phyloP scores from a whole-genome alignment of 2,329 filamentous ascomycete genomes.

The Pestalotiopsis sp. region DNA sequence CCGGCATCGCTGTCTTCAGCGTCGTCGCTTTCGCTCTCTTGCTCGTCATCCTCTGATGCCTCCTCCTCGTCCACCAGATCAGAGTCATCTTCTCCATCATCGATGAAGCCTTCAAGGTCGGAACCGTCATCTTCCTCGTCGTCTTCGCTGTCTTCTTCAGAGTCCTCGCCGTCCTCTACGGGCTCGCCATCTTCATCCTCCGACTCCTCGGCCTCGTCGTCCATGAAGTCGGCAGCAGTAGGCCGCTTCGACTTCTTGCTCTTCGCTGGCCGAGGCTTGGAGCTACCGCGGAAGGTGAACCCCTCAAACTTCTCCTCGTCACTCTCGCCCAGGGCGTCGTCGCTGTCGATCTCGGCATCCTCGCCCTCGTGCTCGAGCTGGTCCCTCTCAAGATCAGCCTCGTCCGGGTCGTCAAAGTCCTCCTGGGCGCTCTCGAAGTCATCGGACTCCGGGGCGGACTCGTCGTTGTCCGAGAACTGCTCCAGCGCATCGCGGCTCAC shows the following conservation, averaged over 20 bases:
- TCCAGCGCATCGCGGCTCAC: slow-evolving; percentile 67
- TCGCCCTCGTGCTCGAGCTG: slow-evolving; percentile 45
- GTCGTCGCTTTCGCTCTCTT: slow-evolving; percentile 24
- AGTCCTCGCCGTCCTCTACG: slow-evolving; percentile 38
- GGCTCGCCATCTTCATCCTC: slow-evolving; percentile 38
- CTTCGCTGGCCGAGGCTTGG: slow-evolving; percentile 45
- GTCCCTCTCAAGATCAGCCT: slow-evolving; percentile 56
- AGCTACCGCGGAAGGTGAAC: slow-evolving; percentile 67
- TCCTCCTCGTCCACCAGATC: slow-evolving; percentile 32
- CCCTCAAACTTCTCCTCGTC: slow-evolving; percentile 82
- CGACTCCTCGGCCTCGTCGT: slow-evolving; percentile 17
- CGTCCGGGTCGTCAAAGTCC: slow-evolving; percentile 59
- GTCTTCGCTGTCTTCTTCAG: slow-evolving; percentile 36
- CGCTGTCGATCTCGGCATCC: slow-evolving; percentile 64
- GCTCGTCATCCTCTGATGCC: slow-evolving; percentile 23
- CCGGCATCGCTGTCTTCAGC: slow-evolving; percentile 34
- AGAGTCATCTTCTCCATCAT: slow-evolving; percentile 34
- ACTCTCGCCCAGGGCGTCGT: slow-evolving; percentile 77
- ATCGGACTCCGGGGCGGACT: slow-evolving; percentile 27
- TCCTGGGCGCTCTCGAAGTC: slow-evolving; percentile 53
- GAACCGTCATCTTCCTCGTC: slow-evolving; percentile 7
- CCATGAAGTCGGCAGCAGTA: slow-evolving; percentile 61
- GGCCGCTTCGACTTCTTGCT: slow-evolving; percentile 41
- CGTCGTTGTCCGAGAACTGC: slow-evolving; percentile 37
- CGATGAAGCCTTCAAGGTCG: slow-evolving; percentile 29